Percentiles rank a stretch among this genome's conserved stretches.
These are phyloP conservation scores for Blepharisma undulans DNA, from an alignment of 169 alveolate genomes.

Conservation along the genomic window DNA sequence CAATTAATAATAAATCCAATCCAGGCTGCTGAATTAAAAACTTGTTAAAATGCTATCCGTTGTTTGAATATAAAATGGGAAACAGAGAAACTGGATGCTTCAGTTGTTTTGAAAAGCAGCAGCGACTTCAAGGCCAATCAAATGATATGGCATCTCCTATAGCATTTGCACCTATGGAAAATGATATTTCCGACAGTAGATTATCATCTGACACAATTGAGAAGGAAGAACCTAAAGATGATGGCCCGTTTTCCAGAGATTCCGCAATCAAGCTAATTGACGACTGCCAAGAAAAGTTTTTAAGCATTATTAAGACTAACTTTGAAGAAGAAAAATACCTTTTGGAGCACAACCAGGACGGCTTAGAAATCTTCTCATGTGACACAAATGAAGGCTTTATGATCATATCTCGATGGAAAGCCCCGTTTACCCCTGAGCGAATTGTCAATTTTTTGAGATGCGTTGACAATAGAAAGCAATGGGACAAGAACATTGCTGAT, in stretches of 20 bases:
- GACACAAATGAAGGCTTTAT: conserved; percentile 5
- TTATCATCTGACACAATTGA: neutral
- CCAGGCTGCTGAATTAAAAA: neutral
- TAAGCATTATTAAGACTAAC: neutral
- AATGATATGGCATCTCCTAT: neutral
- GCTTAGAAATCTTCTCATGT: conserved; percentile 14
- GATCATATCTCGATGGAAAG: conserved; percentile 11
- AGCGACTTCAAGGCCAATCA: neutral
- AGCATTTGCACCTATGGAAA: neutral
- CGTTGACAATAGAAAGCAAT: neutral
- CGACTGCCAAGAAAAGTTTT: neutral
- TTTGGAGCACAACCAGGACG: neutral
- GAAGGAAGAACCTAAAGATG: neutral
- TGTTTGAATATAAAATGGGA: neutral
- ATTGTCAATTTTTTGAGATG: neutral
- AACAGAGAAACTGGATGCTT: neutral
- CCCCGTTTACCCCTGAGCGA: neutral
- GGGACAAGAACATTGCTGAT: conserved; percentile 19
- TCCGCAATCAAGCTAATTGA: neutral
- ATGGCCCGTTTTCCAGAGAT: neutral
- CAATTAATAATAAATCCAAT: too few relatives aligned
- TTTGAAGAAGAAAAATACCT: neutral
- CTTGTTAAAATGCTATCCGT: neutral
- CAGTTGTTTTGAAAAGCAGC: neutral
- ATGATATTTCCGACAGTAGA: neutral